These are phyloP conservation scores for Termitomyces sp. DNA, from an alignment of 768 basidiomycete genomes.

Conservation along the genomic window DNA sequence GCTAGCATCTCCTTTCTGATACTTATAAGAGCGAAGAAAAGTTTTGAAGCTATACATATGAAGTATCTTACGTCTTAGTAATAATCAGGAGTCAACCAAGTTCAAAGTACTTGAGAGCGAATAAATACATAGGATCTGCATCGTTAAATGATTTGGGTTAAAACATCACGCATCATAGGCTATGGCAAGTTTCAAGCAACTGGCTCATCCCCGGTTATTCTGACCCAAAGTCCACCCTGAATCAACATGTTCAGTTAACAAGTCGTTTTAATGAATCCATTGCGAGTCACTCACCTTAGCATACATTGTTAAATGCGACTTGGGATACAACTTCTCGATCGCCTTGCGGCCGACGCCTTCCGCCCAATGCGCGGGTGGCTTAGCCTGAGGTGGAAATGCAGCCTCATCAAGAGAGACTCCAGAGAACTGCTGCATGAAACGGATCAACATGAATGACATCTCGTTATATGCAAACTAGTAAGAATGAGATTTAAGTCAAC, in stretches of 20 bases:
- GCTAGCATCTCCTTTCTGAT: too few species aligned
- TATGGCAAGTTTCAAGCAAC: neutral
- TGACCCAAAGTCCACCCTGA: neutral
- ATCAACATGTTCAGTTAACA: neutral
- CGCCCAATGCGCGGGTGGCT: conserved; percentile 44
- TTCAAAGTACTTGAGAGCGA: too few species aligned
- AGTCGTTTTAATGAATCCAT: too few species aligned
- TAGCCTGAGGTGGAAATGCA: conserved; percentile 39
- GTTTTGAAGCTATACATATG: neutral
- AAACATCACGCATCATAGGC: neutral
- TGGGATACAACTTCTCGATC: conserved; percentile 46
- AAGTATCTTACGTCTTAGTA: too few species aligned
- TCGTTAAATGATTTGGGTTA: neutral
- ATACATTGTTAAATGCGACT: conserved; percentile 53
- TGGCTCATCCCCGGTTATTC: neutral
- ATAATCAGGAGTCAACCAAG: too few species aligned
- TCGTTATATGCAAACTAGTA: conserved; percentile 52
- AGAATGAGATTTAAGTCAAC: neutral
- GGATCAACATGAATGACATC: conserved; percentile 60
- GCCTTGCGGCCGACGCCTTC: conserved; percentile 38
- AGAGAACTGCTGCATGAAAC: conserved; percentile 53
- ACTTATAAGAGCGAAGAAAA: neutral
- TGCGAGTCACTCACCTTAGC: conserved; percentile 27
- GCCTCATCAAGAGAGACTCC: conserved; percentile 41
- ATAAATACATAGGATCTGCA: neutral